Conservation (phyloP, 23 red algal species). For the Pyropia yezoensis region DNA sequence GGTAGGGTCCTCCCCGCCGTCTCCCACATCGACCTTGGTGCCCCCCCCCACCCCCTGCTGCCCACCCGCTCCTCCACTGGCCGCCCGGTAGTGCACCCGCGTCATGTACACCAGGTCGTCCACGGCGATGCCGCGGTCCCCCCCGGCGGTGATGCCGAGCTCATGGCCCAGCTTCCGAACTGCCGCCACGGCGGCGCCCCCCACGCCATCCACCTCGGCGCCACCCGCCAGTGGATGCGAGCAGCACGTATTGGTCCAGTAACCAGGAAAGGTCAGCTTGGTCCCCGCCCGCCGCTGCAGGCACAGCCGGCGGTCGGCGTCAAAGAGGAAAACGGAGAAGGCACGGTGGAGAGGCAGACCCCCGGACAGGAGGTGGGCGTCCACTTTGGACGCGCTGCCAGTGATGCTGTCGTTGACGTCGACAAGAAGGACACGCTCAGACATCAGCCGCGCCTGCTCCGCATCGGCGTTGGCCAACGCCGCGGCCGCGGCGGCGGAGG, state of each 20-base stretch:
- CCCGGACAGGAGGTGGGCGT: slow-evolving; percentile 45
- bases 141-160: slow-evolving; percentile 48
- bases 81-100: slow-evolving; percentile 76
- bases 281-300: slow-evolving; percentile 76
- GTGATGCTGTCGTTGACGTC: slow-evolving; percentile 31
- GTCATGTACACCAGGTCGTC: slow-evolving; percentile 77
- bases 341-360: slow-evolving; percentile 79
- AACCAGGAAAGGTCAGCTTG: slow-evolving; percentile 85
- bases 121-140: not conserved
- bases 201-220: slow-evolving; percentile 25
- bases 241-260: slow-evolving; percentile 96
- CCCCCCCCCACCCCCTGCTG: too few relatives aligned
- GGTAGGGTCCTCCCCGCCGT: too few relatives aligned
- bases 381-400: slow-evolving; percentile 51
- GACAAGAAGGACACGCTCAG: slow-evolving; percentile 69
- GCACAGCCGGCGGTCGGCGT: slow-evolving; percentile 48
- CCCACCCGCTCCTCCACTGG: slow-evolving; percentile 5
- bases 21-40: too few relatives aligned
- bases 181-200: slow-evolving; percentile 71
- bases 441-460: slow-evolving; percentile 59
- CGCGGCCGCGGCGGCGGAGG: too few relatives aligned
- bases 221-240: slow-evolving; percentile 70
- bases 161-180: slow-evolving; percentile 86
- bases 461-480: slow-evolving; percentile 32
- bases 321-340: slow-evolving; percentile 88